These are phyloP conservation scores for Ophiostoma novo-ulmi DNA, from an alignment of 2,329 filamentous ascomycete species.

Conservation along the genomic window DNA sequence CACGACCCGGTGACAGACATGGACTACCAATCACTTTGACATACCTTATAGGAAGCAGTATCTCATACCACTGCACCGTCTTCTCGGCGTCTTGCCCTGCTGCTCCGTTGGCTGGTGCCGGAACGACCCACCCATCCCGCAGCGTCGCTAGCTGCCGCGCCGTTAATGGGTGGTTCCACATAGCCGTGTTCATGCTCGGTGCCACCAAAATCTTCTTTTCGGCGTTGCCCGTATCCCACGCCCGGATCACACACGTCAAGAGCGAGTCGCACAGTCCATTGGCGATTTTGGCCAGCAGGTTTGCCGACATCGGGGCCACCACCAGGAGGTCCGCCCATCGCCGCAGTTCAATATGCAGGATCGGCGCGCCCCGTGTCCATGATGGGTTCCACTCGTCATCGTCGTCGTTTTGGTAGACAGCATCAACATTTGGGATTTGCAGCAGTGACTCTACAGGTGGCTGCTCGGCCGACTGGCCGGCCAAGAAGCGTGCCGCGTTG, in stretches of 20 bases:
- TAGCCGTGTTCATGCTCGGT: conserved; percentile 74
- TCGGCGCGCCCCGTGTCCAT: conserved; percentile 72
- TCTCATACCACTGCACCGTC: conserved; percentile 55
- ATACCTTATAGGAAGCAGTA: conserved; percentile 61
- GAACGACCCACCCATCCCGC: conserved; percentile 66
- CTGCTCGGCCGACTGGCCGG: conserved; percentile 71
- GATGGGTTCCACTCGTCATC: conserved; percentile 73
- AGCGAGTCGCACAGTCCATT: conserved; percentile 73
- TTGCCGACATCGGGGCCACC: conserved; percentile 76
- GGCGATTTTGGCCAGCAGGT: conserved; percentile 77
- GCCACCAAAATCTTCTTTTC: conserved; percentile 67
- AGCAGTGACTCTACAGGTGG: conserved; percentile 59
- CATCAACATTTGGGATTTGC: conserved; percentile 66
- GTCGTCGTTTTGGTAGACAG: conserved; percentile 67
- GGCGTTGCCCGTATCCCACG: conserved; percentile 74
- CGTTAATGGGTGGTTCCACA: conserved; percentile 85
- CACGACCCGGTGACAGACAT: neutral
- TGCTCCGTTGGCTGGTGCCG: conserved; percentile 23
- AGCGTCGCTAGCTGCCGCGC: conserved; percentile 63
- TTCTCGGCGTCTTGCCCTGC: conserved; percentile 2
- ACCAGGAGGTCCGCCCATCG: conserved; percentile 74
- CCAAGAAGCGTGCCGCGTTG: conserved; percentile 69
- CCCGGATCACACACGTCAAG: conserved; percentile 67
- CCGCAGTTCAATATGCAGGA: conserved; percentile 85
- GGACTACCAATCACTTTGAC: neutral